phyloP scores from a whole-genome alignment of 768 basidiomycete genomes.

The Mycena polygramma region DNA sequence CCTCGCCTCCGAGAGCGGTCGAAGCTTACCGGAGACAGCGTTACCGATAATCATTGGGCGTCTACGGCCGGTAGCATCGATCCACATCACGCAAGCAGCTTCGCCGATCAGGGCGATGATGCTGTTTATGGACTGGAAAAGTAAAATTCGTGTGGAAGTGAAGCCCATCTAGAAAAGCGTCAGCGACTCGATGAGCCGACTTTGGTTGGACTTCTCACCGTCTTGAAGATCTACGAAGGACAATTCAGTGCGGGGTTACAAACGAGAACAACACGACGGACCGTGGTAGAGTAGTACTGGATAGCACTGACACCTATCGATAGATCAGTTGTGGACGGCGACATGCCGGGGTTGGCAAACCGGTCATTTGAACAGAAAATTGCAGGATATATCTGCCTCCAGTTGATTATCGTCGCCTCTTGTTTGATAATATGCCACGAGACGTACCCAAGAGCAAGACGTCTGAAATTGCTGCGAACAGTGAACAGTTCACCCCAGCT shows the following conservation, averaged over 20 bases:
- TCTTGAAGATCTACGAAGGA: constrained; percentile 51
- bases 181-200: background rate
- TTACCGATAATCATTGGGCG: constrained; percentile 59
- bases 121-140: constrained; percentile 68
- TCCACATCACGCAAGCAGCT: constrained; percentile 57
- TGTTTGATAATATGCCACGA: constrained; percentile 23
- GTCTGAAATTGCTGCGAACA: constrained; percentile 59
- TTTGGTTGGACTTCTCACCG: constrained; percentile 38
- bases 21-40: constrained; percentile 45
- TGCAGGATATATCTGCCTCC: constrained; percentile 54
- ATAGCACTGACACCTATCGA: constrained; percentile 62
- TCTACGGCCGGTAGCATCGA: constrained; percentile 57
- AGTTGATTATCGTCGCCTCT: constrained; percentile 32
- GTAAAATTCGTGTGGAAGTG: constrained; percentile 56
- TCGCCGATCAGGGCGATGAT: constrained; percentile 68
- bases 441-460: constrained; percentile 57
- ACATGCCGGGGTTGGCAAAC: constrained; percentile 35
- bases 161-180: constrained; percentile 55
- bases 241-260: background rate
- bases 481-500: constrained; percentile 58
- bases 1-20: background rate
- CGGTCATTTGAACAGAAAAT: constrained; percentile 74
- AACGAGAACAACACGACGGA: constrained; percentile 31
- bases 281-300: constrained; percentile 65
- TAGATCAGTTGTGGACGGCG: background rate